A percentile compares a stretch with the other conserved stretches of the same genome.
Evolutionary conservation across 139 green algal species (phyloP).

Genomic region (Auxenochlorella pyrenoidosa): DNA sequence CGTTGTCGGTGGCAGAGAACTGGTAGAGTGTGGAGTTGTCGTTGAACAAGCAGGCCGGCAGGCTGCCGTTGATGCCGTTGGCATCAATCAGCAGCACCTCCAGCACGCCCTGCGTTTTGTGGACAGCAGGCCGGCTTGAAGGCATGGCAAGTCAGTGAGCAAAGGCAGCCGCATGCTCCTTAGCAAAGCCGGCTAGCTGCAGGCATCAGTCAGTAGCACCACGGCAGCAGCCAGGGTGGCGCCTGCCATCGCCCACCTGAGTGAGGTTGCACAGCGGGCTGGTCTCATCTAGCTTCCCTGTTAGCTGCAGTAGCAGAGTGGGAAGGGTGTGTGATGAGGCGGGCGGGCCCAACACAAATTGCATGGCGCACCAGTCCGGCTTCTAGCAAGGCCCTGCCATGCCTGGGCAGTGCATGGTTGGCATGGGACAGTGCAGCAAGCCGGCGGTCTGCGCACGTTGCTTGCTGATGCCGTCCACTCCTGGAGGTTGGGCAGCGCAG

Average conservation of each 20-base stretch:
- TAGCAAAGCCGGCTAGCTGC: no score
- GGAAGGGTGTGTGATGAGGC: not conserved
- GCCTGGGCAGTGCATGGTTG: no score
- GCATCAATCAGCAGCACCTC: not conserved
- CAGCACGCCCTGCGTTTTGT: not conserved
- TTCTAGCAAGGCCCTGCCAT: no score
- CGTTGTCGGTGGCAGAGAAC: not conserved
- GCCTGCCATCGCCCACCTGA: not conserved
- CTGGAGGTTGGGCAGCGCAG: not conserved
- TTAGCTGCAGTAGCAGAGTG: not conserved
- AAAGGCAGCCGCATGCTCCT: no score
- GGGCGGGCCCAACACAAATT: not conserved
- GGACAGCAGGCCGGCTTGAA: no score
- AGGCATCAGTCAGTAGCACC: no score
- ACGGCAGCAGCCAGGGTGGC: not conserved
- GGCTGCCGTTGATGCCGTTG: not conserved
- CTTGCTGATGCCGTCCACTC: not conserved
- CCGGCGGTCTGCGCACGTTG: not conserved
- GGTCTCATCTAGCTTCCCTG: not conserved
- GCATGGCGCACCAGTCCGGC: not conserved
- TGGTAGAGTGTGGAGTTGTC: not conserved
- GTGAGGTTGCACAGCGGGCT: not conserved
- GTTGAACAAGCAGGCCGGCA: conserved; percentile 1
- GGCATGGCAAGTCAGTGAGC: not conserved
- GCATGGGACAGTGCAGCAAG: no score